Conservation (phyloP, 306 rosid genomes). For the Quercus suber region DNA sequence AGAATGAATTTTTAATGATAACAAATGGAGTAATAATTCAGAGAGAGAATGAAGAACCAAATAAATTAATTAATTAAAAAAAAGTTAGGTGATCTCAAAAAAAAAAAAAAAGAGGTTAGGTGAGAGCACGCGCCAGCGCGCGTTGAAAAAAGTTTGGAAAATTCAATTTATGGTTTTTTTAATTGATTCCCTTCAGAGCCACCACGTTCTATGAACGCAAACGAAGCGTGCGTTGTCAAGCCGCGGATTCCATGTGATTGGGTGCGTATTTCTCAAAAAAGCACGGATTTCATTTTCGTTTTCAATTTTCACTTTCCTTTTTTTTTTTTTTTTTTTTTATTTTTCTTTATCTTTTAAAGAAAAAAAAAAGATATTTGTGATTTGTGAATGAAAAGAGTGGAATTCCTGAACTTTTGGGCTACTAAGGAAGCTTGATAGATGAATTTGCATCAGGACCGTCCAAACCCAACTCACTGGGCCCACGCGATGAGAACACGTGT, state of each 20-base stretch:
- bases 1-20: neutral
- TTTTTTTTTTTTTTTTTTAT: neutral
- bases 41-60: neutral
- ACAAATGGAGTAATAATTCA: neutral
- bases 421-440: too few relatives aligned
- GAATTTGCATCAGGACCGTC: constrained; percentile 10
- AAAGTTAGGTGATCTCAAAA: neutral
- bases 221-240: constrained; percentile 36
- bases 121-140: neutral
- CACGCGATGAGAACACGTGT: neutral
- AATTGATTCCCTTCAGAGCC: constrained; percentile 5
- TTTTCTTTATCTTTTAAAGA: neutral
- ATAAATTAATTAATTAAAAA: neutral
- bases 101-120: neutral
- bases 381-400: neutral
- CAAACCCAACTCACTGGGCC: neutral
- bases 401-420: neutral
- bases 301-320: too few relatives aligned
- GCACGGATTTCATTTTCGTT: neutral
- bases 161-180: too few relatives aligned
- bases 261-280: constrained; percentile 15
- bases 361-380: neutral
- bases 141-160: neutral
- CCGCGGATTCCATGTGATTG: constrained; percentile 36
- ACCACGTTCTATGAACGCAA: constrained; percentile 30